Conservation (phyloP, 1,284 basidiomycete species). For the Cryptococcus sp. region DNA sequence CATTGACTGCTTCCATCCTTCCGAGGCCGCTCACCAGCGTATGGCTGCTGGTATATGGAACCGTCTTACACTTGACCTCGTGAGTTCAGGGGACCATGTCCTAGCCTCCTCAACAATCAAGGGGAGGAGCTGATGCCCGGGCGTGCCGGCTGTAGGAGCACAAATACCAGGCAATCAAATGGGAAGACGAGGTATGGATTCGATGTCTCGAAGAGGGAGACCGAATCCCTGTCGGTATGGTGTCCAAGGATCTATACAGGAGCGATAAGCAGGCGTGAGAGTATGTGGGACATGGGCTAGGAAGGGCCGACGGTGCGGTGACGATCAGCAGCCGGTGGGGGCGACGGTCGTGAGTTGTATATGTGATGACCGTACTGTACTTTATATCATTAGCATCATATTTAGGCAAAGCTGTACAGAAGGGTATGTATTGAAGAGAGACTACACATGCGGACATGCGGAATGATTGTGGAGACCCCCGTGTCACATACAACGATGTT, state of each 20-base stretch:
- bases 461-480: too few relatives aligned
- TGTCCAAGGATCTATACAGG: neutral
- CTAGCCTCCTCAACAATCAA: conserved; percentile 3
- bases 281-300: too few relatives aligned
- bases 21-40: conserved; percentile 41
- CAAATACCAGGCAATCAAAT: conserved; percentile 37
- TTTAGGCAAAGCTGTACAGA: too few relatives aligned
- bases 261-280: too few relatives aligned
- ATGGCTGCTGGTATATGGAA: conserved; percentile 51
- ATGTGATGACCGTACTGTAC: too few relatives aligned
- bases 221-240: conserved; percentile 24
- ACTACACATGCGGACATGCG: too few relatives aligned
- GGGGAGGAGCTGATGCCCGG: conserved; percentile 2
- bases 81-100: conserved; percentile 15
- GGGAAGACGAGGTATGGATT: conserved; percentile 39
- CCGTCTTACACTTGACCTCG: conserved; percentile 34
- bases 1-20: conserved; percentile 52
- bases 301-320: too few relatives aligned
- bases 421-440: too few relatives aligned
- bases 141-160: conserved; percentile 19
- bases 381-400: too few relatives aligned
- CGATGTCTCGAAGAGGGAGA: conserved; percentile 46
- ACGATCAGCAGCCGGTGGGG: too few relatives aligned
- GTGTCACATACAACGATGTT: too few relatives aligned
- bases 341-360: too few relatives aligned